Percentiles rank a stretch among this genome's conserved stretches.
phyloP scores from a whole-genome alignment of 2,329 filamentous ascomycete species.

The Emergomyces pasteurianus region DNA sequence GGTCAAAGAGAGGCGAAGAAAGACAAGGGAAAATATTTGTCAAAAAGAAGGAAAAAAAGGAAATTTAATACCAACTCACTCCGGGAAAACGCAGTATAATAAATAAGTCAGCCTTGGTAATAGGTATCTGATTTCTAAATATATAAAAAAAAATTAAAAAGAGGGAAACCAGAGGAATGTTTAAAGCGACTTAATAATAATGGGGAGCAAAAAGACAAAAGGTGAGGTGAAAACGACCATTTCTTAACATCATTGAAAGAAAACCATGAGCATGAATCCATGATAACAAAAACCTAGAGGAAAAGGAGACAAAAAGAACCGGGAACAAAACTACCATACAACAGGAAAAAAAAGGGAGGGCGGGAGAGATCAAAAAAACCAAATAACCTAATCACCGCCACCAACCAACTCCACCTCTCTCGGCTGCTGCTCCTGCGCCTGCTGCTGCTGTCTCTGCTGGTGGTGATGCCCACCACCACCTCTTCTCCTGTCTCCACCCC shows the following conservation, averaged over 20 bases:
- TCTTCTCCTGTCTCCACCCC: conserved; percentile 20
- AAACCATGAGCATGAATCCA: neutral
- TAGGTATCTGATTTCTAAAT: neutral
- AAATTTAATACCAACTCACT: neutral
- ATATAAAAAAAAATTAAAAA: neutral
- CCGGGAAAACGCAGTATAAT: neutral
- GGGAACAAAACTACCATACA: neutral
- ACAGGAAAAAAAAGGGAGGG: neutral
- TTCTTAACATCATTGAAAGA: neutral
- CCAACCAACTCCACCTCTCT: conserved; percentile 28
- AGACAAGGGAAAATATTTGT: too few relatives aligned
- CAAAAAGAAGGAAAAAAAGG: too few relatives aligned
- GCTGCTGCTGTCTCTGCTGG: conserved; percentile 9
- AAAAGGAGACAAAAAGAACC: neutral
- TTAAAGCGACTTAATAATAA: neutral
- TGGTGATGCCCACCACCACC: conserved; percentile 18
- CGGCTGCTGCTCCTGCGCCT: conserved; percentile 16
- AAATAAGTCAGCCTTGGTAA: neutral
- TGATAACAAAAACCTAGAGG: neutral
- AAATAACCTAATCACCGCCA: conserved; percentile 18
- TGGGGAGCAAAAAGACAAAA: too few relatives aligned
- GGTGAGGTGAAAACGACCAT: neutral
- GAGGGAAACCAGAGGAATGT: neutral
- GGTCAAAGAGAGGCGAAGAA: neutral
- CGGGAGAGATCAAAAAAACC: conserved; percentile 4